These are phyloP conservation scores for Lumnitzera littorea DNA, from an alignment of 345 rosid species.

Conservation along the genomic window DNA sequence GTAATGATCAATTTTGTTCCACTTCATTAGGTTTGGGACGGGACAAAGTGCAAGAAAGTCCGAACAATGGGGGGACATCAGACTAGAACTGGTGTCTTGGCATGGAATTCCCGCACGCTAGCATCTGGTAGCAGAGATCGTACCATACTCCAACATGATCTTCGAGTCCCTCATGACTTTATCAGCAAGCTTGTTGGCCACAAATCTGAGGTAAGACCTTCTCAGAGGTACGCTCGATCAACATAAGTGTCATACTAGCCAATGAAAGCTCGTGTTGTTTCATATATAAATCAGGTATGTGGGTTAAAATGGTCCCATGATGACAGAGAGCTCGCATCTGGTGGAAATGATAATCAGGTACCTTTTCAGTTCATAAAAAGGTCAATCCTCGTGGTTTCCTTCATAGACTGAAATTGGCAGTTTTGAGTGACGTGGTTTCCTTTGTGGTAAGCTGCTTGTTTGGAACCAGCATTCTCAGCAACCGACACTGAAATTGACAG, in stretches of 20 bases:
- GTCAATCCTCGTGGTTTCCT: neutral
- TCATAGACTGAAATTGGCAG: neutral
- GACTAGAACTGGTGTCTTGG: conserved; percentile 89
- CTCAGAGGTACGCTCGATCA: neutral
- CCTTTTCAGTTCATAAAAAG: neutral
- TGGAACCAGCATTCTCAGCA: conserved; percentile 96
- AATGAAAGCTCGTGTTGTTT: neutral
- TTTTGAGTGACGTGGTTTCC: neutral
- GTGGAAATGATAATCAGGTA: conserved; percentile 98
- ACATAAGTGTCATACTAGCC: neutral
- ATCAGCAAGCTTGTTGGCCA: conserved; percentile 82
- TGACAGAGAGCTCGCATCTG: conserved; percentile 96
- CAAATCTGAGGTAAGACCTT: conserved; percentile 67
- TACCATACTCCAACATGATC: conserved; percentile 91
- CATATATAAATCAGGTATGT: conserved; percentile 40
- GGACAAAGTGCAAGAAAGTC: conserved; percentile 70
- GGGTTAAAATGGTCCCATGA: conserved; percentile 97
- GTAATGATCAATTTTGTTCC: neutral
- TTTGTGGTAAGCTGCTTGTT: conserved; percentile 59
- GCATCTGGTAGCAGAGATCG: conserved; percentile 96
- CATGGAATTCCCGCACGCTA: conserved; percentile 85
- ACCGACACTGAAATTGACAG: conserved; percentile 63
- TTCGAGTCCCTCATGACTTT: conserved; percentile 64
- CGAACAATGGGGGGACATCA: conserved; percentile 93
- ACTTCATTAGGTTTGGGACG: conserved; percentile 77